Percentiles rank a stretch among this genome's conserved stretches.
phyloP scores from a whole-genome alignment of 345 rosid species.

The Brassica rapa region DNA sequence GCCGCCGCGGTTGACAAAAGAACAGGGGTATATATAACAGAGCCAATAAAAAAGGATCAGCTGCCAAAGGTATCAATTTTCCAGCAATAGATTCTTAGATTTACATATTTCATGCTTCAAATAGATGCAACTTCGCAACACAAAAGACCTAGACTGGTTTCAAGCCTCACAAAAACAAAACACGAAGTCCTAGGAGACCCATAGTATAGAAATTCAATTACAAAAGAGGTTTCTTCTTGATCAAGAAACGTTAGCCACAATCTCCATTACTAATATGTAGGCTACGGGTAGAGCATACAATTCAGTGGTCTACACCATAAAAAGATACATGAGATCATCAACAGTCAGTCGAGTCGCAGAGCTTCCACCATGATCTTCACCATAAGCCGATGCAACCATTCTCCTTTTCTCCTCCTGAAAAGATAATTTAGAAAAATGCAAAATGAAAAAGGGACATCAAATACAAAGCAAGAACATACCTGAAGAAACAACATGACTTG shows the following conservation, averaged over 20 bases:
- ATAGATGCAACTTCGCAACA: slow-evolving; percentile 16
- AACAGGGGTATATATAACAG: background rate
- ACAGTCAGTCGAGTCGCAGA: slow-evolving; percentile 64
- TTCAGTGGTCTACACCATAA: slow-evolving; percentile 40
- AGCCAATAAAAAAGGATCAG: background rate
- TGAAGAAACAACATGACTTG: slow-evolving; percentile 82
- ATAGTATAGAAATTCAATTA: slow-evolving; percentile 12
- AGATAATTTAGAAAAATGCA: background rate
- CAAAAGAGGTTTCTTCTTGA: slow-evolving; percentile 18
- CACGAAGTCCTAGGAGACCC: slow-evolving; percentile 13
- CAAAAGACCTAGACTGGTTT: slow-evolving; percentile 23
- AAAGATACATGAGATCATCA: slow-evolving; percentile 70
- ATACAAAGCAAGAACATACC: slow-evolving; percentile 18
- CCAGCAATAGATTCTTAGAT: slow-evolving; percentile 6
- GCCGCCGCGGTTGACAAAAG: no score
- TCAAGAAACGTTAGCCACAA: slow-evolving; percentile 1
- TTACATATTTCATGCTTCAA: slow-evolving; percentile 20
- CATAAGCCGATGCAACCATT: slow-evolving; percentile 90
- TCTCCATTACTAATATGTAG: background rate
- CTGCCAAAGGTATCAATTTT: background rate
- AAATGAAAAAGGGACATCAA: background rate
- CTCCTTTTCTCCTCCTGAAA: slow-evolving; percentile 76
- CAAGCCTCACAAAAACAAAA: slow-evolving; percentile 30
- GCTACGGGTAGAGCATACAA: background rate
- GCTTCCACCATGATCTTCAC: slow-evolving; percentile 70